A percentile compares a stretch with the other conserved stretches of the same genome.
Evolutionary conservation across 2,329 filamentous ascomycete genomes (phyloP).

Genomic region (Colletotrichum orchidophilum): DNA sequence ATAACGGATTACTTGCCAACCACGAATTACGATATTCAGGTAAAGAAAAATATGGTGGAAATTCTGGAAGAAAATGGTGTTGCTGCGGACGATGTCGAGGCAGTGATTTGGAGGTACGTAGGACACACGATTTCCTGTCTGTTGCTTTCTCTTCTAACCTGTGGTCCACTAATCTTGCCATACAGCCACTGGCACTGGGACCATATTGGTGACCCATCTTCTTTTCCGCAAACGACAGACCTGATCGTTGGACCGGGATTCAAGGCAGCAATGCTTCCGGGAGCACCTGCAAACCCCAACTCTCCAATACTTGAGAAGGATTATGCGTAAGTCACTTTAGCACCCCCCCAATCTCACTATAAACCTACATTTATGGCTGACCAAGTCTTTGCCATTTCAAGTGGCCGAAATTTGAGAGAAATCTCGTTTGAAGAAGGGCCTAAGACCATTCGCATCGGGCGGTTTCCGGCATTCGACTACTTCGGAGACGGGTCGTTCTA

Average conservation of each 20-base stretch:
- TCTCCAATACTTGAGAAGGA: neutral
- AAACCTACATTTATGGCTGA: neutral
- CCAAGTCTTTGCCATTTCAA: neutral
- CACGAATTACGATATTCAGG: neutral
- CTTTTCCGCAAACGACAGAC: neutral
- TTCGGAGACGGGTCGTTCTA: constrained; percentile 54
- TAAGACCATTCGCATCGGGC: constrained; percentile 43
- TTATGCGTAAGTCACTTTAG: neutral
- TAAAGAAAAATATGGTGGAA: neutral
- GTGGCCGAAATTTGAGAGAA: constrained; percentile 39
- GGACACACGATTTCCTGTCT: neutral
- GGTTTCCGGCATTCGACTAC: constrained; percentile 50
- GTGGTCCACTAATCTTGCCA: neutral
- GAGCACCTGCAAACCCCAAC: neutral
- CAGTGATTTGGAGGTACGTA: neutral
- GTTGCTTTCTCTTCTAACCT: neutral
- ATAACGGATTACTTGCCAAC: neutral
- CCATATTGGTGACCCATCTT: neutral
- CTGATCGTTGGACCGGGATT: neutral
- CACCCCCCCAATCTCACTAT: neutral
- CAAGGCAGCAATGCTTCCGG: neutral
- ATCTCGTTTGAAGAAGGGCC: constrained; percentile 38
- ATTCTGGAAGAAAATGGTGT: neutral
- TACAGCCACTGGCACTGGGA: neutral
- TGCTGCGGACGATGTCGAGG: neutral